phyloP scores from a whole-genome alignment of 495 filamentous ascomycete genomes.

The Hypoxylon fragiforme region DNA sequence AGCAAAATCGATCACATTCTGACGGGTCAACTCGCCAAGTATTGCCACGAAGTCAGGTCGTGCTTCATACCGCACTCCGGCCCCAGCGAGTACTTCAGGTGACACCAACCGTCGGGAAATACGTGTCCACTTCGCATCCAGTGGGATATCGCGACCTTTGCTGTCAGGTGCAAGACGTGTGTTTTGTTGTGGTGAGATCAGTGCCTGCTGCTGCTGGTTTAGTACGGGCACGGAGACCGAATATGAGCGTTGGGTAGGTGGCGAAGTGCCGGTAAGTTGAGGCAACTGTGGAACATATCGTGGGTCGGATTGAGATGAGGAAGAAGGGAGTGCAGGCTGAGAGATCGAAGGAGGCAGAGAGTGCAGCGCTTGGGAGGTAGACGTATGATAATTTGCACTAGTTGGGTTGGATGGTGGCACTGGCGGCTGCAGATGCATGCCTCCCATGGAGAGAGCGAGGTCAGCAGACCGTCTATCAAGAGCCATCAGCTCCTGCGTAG shows the following conservation, averaged over 20 bases:
- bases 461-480: constrained; percentile 41
- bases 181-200: constrained; percentile 1
- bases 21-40: constrained; percentile 61
- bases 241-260: constrained; percentile 8
- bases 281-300: constrained; percentile 40
- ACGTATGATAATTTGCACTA: constrained; percentile 28
- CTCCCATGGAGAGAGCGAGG: constrained; percentile 36
- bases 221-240: constrained; percentile 1
- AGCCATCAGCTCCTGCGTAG: constrained; percentile 50
- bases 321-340: constrained; percentile 26
- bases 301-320: constrained; percentile 20
- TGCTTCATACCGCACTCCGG: constrained; percentile 71
- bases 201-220: constrained; percentile 15
- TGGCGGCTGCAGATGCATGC: constrained; percentile 34
- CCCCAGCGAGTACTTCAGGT: constrained; percentile 65
- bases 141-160: constrained; percentile 62
- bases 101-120: constrained; percentile 67
- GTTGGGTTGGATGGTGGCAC: constrained; percentile 20
- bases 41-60: constrained; percentile 67
- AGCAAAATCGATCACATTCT: constrained; percentile 64
- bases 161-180: constrained; percentile 52
- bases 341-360: constrained; percentile 36
- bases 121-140: constrained; percentile 71
- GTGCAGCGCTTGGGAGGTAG: constrained; percentile 5
- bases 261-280: constrained; percentile 19